Percentiles rank a stretch among this genome's conserved stretches.
Evolutionary conservation across 805 yeast species (phyloP).

Genomic region (Diddensiella santjacobensis): DNA sequence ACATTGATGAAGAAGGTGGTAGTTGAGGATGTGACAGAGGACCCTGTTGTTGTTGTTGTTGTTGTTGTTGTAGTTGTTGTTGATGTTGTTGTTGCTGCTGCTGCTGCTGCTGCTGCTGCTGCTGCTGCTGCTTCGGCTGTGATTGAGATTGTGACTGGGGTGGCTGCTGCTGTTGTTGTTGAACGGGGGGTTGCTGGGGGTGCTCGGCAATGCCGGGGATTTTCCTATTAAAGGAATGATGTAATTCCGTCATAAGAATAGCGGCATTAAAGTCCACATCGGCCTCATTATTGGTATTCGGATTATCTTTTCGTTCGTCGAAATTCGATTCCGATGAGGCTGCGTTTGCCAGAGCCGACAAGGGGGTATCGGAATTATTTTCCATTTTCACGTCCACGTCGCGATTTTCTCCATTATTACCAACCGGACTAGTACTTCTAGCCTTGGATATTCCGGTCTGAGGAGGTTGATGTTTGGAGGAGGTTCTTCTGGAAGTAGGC

Average conservation of each 20-base stretch:
- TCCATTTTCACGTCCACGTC: too few relatives aligned
- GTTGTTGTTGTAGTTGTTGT: conserved; percentile 5
- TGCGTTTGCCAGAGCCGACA: conserved; percentile 14
- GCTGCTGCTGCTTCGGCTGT: conserved; percentile 5
- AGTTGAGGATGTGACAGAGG: neutral
- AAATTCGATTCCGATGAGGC: conserved; percentile 2
- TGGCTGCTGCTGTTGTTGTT: conserved; percentile 6
- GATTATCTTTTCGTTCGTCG: neutral
- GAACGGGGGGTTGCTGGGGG: conserved; percentile 8
- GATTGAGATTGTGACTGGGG: conserved; percentile 2
- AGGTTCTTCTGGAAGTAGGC: neutral
- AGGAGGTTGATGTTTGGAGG: too few relatives aligned
- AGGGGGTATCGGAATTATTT: conserved; percentile 1
- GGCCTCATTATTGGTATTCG: conserved; percentile 1
- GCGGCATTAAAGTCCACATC: conserved; percentile 24
- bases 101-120: conserved; percentile 7
- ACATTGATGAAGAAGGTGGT: neutral
- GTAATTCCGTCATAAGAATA: conserved; percentile 25
- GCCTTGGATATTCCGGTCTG: too few relatives aligned
- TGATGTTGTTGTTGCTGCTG: conserved; percentile 10
- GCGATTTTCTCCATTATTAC: too few relatives aligned
- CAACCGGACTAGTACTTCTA: too few relatives aligned
- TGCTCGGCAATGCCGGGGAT: neutral
- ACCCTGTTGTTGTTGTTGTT: conserved; percentile 6
- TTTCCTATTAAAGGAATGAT: conserved; percentile 18